A percentile compares a stretch with the other conserved stretches of the same genome.
phyloP scores from a whole-genome alignment of 441 rosid species.

The Erodium chrysanthum region DNA sequence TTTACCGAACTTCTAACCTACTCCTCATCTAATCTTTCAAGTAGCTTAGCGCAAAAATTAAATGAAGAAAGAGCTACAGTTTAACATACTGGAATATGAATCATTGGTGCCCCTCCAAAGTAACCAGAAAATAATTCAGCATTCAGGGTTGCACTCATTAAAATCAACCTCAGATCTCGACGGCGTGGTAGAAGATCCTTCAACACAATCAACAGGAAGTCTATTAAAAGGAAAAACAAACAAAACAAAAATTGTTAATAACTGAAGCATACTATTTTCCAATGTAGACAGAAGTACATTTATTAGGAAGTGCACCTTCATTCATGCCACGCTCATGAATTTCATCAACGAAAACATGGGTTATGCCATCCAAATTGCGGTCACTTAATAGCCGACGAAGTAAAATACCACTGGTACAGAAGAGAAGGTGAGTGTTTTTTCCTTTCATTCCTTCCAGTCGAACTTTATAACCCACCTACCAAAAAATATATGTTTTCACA shows the following conservation, averaged over 20 bases:
- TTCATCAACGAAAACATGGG: slow-evolving; percentile 97
- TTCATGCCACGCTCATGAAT: slow-evolving; percentile 99
- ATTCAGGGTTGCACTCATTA: slow-evolving; percentile 97
- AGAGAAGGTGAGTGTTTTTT: slow-evolving; percentile 85
- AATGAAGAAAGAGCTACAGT: slow-evolving; percentile 17
- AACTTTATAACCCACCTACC: slow-evolving; percentile 97
- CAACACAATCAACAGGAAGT: slow-evolving; percentile 82
- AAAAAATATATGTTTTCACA: slow-evolving; percentile 45
- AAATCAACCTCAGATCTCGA: slow-evolving; percentile 79
- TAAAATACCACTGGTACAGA: slow-evolving; percentile 95
- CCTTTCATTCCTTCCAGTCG: slow-evolving; percentile 96
- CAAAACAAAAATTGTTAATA: slow-evolving; percentile 2
- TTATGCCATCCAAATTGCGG: slow-evolving; percentile 75
- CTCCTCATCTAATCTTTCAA: neutral
- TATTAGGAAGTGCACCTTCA: slow-evolving; percentile 51
- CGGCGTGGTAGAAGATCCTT: slow-evolving; percentile 96
- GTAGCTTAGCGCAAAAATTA: slow-evolving; percentile 11
- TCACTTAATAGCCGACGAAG: slow-evolving; percentile 82
- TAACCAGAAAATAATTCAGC: slow-evolving; percentile 87
- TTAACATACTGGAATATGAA: slow-evolving; percentile 77
- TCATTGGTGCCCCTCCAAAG: slow-evolving; percentile 79
- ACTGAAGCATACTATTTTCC: slow-evolving; percentile 10
- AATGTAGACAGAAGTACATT: slow-evolving; percentile 17
- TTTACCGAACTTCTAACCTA: neutral
- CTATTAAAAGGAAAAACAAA: slow-evolving; percentile 30